Conservation (phyloP, 306 rosid species). For the Casuarina glauca region DNA sequence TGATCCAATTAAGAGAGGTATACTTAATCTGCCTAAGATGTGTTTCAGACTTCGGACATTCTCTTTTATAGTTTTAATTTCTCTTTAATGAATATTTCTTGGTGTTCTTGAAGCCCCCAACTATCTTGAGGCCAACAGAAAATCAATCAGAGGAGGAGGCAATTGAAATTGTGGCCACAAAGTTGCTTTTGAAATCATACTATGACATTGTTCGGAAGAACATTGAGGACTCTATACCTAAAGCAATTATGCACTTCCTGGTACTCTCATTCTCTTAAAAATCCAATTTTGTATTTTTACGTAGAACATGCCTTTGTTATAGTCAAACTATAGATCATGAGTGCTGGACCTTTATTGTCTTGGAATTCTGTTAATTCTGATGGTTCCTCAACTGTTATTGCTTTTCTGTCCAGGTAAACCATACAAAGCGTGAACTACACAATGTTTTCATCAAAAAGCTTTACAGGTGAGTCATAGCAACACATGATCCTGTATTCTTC, state of each 20-base stretch:
- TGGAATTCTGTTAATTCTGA: constrained; percentile 18
- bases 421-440: constrained; percentile 93
- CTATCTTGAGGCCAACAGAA: constrained; percentile 89
- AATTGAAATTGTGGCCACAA: constrained; percentile 75
- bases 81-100: constrained; percentile 24
- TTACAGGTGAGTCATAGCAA: constrained; percentile 56
- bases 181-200: constrained; percentile 83
- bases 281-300: background rate
- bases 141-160: constrained; percentile 75
- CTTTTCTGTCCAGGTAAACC: constrained; percentile 66
- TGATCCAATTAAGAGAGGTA: constrained; percentile 95
- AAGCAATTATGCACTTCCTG: constrained; percentile 98
- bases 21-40: constrained; percentile 4
- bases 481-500: background rate
- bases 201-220: constrained; percentile 94
- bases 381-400: constrained; percentile 15
- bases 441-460: constrained; percentile 91
- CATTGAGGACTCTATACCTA: constrained; percentile 82
- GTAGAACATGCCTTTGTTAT: background rate
- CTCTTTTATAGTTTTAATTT: constrained; percentile 4
- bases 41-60: constrained; percentile 14
- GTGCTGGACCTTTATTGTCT: background rate
- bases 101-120: constrained; percentile 68
- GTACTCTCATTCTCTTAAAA: constrained; percentile 46
- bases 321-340: background rate